Conservation (phyloP, 306 rosid species). For the Lagenaria siceraria region DNA sequence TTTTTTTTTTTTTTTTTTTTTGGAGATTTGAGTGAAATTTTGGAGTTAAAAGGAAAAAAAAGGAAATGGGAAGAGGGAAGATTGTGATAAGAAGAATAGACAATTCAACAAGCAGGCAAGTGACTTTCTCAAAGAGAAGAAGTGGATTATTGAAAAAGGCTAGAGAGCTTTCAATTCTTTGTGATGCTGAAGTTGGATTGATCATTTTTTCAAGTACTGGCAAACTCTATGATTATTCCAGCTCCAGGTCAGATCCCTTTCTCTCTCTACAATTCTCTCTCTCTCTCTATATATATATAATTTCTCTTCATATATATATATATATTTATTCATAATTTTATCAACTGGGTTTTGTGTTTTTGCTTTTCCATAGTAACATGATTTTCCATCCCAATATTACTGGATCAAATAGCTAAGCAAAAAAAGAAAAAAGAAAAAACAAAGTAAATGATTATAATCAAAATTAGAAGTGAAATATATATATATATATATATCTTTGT, state of each 20-base stretch:
- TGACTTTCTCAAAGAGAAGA: slow-evolving; percentile 19
- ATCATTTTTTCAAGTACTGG: slow-evolving; percentile 24
- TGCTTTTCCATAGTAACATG: background rate
- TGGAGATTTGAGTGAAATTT: background rate
- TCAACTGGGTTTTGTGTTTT: background rate
- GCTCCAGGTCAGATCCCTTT: slow-evolving; percentile 23
- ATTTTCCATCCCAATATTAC: background rate
- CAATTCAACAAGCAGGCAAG: slow-evolving; percentile 26
- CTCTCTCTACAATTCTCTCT: background rate
- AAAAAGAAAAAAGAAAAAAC: no score
- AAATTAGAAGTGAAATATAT: background rate
- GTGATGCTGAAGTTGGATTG: slow-evolving; percentile 38
- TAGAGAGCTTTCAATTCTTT: slow-evolving; percentile 27
- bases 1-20: no score
- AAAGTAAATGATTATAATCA: background rate
- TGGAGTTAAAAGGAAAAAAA: background rate
- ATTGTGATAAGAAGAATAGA: slow-evolving; percentile 24
- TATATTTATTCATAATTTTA: background rate
- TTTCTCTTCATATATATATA: background rate
- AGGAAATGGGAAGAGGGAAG: slow-evolving; percentile 34
- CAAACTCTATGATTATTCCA: slow-evolving; percentile 24
- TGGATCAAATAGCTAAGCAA: background rate
- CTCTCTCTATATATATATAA: background rate
- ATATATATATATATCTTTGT: no score
- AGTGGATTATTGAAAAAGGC: slow-evolving; percentile 37